Percentiles rank a stretch among this genome's conserved stretches.
Evolutionary conservation across 2,329 filamentous ascomycete genomes (phyloP).

Genomic region (Purpureocillium lavendulum): DNA sequence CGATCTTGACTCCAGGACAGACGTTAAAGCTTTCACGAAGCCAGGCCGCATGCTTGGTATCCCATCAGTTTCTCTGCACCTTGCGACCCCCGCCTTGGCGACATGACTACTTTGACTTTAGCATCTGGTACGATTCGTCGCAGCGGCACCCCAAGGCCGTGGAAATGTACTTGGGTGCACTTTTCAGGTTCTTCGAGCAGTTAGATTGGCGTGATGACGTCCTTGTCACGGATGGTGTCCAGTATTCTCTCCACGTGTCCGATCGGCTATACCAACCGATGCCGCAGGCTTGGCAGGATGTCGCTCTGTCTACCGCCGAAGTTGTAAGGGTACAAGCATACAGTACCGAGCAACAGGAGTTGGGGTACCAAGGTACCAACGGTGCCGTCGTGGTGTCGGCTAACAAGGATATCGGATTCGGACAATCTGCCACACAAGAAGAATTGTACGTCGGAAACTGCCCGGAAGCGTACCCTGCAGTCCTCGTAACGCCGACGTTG

Average conservation of each 20-base stretch:
- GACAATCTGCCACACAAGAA: slow-evolving; percentile 26
- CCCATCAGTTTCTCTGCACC: slow-evolving; percentile 22
- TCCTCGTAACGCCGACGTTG: slow-evolving; percentile 22
- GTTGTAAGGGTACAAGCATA: slow-evolving; percentile 12
- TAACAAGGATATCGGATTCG: slow-evolving; percentile 25
- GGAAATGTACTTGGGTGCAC: slow-evolving; percentile 18
- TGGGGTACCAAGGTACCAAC: slow-evolving; percentile 12
- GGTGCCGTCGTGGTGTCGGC: slow-evolving; percentile 22
- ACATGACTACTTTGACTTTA: slow-evolving; percentile 20
- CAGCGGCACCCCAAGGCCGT: slow-evolving; percentile 20
- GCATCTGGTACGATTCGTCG: slow-evolving; percentile 22
- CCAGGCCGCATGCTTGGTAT: slow-evolving; percentile 19
- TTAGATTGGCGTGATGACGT: slow-evolving; percentile 4
- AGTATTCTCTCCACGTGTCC: slow-evolving; percentile 14
- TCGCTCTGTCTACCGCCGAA: slow-evolving; percentile 7
- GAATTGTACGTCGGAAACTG: slow-evolving; percentile 24
- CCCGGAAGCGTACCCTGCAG: slow-evolving; percentile 24
- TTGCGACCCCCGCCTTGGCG: slow-evolving; percentile 11
- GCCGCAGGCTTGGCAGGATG: neutral
- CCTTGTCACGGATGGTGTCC: slow-evolving; percentile 2
- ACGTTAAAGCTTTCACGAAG: slow-evolving; percentile 12
- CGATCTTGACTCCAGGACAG: slow-evolving; percentile 8
- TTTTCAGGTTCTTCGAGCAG: slow-evolving; percentile 19
- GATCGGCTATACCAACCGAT: neutral
- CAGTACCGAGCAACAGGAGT: slow-evolving; percentile 14